phyloP scores from a whole-genome alignment of 306 rosid species.

The Adenanthera pavonina region DNA sequence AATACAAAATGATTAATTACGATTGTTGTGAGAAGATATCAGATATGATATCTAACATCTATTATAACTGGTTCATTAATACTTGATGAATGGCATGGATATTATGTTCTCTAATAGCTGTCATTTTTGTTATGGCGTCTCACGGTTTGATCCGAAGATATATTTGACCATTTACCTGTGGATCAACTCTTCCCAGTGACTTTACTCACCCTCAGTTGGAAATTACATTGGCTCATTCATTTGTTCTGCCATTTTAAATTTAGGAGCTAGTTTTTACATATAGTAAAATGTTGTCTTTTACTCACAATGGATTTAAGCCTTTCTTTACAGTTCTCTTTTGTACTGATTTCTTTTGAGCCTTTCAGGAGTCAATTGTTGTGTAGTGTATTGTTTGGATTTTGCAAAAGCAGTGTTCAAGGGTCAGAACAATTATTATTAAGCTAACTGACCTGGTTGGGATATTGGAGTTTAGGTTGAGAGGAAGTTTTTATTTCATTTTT shows the following conservation, averaged over 20 bases:
- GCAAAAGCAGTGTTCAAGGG: neutral
- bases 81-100: neutral
- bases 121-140: constrained; percentile 1
- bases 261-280: neutral
- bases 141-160: constrained; percentile 5
- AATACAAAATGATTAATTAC: neutral
- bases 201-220: neutral
- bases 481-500: constrained; percentile 14
- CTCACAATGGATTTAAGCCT: neutral
- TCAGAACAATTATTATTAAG: neutral
- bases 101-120: neutral
- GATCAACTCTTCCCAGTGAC: neutral
- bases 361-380: neutral
- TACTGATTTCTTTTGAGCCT: neutral
- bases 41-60: neutral
- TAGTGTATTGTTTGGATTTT: neutral
- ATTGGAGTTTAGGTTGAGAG: neutral
- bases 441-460: neutral
- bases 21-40: neutral
- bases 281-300: neutral
- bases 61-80: neutral
- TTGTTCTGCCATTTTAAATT: neutral
- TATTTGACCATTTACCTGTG: neutral
- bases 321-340: neutral
- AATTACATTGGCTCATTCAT: neutral